Base-by-base conservation (phyloP, 192 early-diverging fungal species). In the Entomortierella lignicola region DNA sequence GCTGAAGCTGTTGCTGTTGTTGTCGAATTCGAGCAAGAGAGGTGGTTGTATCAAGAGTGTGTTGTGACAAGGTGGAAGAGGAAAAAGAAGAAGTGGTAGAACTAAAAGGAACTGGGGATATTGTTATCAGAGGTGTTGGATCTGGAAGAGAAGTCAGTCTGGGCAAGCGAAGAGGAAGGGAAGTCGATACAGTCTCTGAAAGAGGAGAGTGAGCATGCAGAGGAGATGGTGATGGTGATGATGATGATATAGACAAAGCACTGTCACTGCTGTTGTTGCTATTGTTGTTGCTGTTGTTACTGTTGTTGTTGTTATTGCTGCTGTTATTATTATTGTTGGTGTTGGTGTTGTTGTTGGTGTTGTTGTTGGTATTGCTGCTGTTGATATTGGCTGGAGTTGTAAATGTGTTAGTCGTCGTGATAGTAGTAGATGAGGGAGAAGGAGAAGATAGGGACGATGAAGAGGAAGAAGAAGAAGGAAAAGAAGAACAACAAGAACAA, bases 1-100 rank as follows among this genome's bases (percentile, higher is more conserved):
- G 69, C 37, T 62, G 69, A 29, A 55, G 52, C 59, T 61, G 66
- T 23, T 53, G 69, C 34, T 55, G 50, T n/a, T 71, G 68, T 3
- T 62, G 68, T 39, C 32, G 27, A 8, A 55, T 27, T 31, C 53
- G 59, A 55, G 27, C n/a, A 43, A 26, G 30, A 4, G 34, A 52
- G 20, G 15, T 0, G 23, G 43, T 11, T 27, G 67, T 34, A 48
- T 34, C n/a, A n/a, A n/a, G n/a, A n/a, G n/a, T n/a, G n/a, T 25
- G 63, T 50, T 20, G 44, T 5, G 42, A 26, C 5, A 4, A 53
- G 29, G n/a, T 27, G 62, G 27, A 31, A 18, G 51, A 44, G 47
- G 11, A 55, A 11, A 12, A 21, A 39, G 47, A 32, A 31, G 55
- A 15, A 13, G 55, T 23, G 12, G 66, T 7, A 69, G 55, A 27